phyloP scores from a whole-genome alignment of 2,329 filamentous ascomycete species.

The Corniculantispora saksenae region DNA sequence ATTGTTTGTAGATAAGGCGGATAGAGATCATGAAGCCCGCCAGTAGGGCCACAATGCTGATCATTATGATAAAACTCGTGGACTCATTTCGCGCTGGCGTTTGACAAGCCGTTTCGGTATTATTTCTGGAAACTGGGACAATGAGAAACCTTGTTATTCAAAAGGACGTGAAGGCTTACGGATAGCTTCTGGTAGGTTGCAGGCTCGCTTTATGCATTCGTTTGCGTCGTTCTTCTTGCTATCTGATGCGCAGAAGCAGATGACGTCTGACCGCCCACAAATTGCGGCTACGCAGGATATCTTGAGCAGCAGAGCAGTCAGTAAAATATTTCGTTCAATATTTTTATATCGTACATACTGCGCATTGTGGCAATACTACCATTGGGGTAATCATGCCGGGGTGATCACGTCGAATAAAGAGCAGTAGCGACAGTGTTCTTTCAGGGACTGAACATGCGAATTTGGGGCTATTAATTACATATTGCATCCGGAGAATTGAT shows the following conservation, averaged over 20 bases:
- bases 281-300: background rate
- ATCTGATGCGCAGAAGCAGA: background rate
- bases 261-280: background rate
- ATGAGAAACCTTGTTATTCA: background rate
- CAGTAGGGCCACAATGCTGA: background rate
- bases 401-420: too few relatives aligned
- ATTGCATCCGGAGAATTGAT: background rate
- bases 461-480: background rate
- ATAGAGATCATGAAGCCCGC: constrained; percentile 34
- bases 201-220: background rate
- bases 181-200: background rate
- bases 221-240: background rate
- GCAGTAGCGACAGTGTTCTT: background rate
- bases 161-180: background rate
- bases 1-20: constrained; percentile 38
- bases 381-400: background rate
- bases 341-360: background rate
- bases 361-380: background rate
- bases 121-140: background rate
- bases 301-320: background rate
- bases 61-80: background rate
- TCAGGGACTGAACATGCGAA: background rate
- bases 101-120: background rate
- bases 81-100: background rate
- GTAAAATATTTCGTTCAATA: background rate